These are phyloP conservation scores for Colletotrichum sp. DNA, from an alignment of 2,329 filamentous ascomycete species.

Conservation along the genomic window DNA sequence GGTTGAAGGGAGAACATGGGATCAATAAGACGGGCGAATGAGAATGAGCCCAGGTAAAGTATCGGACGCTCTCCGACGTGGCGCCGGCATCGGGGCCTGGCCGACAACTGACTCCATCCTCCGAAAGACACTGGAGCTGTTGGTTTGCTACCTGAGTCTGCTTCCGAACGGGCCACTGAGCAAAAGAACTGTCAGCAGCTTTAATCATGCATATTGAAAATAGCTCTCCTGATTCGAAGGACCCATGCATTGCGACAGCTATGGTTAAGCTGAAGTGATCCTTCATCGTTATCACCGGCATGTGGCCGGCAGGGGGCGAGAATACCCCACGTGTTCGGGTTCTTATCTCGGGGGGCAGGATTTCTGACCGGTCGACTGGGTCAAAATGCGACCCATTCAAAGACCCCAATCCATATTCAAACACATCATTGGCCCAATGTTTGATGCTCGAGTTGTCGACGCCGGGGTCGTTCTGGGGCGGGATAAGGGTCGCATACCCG, in stretches of 20 bases:
- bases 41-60: neutral
- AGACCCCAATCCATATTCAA: neutral
- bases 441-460: neutral
- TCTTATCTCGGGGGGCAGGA: neutral
- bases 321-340: neutral
- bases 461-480: neutral
- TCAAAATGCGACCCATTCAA: neutral
- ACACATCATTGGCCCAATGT: neutral
- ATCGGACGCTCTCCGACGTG: neutral
- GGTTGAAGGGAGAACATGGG: neutral
- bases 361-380: neutral
- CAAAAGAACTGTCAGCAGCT: neutral
- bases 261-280: neutral
- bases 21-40: neutral
- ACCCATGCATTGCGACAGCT: neutral
- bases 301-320: neutral
- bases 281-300: neutral
- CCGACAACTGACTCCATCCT: neutral
- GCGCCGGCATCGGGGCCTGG: neutral
- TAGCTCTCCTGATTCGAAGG: neutral
- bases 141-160: neutral
- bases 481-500: neutral
- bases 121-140: neutral
- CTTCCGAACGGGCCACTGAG: neutral
- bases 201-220: neutral